These are phyloP conservation scores for Juglanconis oblonga DNA, from an alignment of 2,329 filamentous ascomycete genomes.

Conservation along the genomic window DNA sequence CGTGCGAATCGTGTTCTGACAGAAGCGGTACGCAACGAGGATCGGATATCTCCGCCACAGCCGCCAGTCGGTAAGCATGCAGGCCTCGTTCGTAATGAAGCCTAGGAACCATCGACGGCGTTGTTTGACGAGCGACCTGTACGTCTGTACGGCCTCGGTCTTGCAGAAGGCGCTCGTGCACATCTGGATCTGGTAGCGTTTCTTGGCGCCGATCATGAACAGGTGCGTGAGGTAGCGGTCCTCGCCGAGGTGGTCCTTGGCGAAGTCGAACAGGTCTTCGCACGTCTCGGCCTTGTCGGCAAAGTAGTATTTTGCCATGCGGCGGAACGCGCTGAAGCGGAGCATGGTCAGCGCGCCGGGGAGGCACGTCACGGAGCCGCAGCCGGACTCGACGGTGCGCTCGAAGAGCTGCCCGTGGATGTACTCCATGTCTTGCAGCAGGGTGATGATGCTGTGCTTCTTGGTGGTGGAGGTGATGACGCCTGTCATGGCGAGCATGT, in stretches of 20 bases:
- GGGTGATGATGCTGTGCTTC: constrained; percentile 83
- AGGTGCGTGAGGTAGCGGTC: constrained; percentile 96
- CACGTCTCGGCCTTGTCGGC: constrained; percentile 94
- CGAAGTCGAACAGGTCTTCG: constrained; percentile 94
- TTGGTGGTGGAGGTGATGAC: constrained; percentile 93
- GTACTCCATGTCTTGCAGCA: constrained; percentile 97
- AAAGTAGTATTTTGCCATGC: constrained; percentile 98
- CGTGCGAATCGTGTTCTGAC: constrained; percentile 94
- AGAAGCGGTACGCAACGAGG: constrained; percentile 80
- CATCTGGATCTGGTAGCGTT: constrained; percentile 95
- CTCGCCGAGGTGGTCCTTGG: constrained; percentile 91
- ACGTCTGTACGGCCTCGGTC: constrained; percentile 91
- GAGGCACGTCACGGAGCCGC: constrained; percentile 89
- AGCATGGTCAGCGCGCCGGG: constrained; percentile 94
- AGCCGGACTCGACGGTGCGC: constrained; percentile 89
- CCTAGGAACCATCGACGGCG: constrained; percentile 94
- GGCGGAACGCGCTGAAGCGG: constrained; percentile 90
- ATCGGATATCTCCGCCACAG: constrained; percentile 90
- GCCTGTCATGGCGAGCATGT: constrained; percentile 97
- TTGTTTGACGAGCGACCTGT: constrained; percentile 84
- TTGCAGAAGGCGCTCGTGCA: constrained; percentile 98
- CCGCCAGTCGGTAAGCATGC: constrained; percentile 93
- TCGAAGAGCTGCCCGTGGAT: constrained; percentile 96
- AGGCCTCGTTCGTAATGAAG: constrained; percentile 96
- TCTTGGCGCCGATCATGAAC: constrained; percentile 96